Conservation (phyloP, 257 asterid genomes). For the Anisodus acutangulus region DNA sequence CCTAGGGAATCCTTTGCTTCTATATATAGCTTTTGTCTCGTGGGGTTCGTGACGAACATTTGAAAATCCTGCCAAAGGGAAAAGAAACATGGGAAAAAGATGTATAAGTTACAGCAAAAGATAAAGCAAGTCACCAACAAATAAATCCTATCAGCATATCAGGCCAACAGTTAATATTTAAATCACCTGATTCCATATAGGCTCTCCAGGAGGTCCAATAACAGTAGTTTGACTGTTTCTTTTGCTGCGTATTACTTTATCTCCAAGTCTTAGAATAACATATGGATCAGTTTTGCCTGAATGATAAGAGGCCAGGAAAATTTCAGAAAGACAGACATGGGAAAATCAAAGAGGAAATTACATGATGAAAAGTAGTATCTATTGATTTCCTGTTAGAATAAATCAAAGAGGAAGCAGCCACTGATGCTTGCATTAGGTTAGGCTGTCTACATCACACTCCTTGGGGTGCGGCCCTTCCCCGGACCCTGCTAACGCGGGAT, state of each 20-base stretch:
- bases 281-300: constrained; percentile 98
- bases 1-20: constrained; percentile 94
- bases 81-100: constrained; percentile 33
- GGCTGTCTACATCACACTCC: too few species aligned
- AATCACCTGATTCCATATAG: constrained; percentile 97
- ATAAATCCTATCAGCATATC: not conserved
- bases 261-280: constrained; percentile 80
- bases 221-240: constrained; percentile 94
- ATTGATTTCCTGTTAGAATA: too few species aligned
- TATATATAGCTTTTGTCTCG: constrained; percentile 66
- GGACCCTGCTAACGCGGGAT: too few species aligned
- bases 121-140: not conserved
- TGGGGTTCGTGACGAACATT: constrained; percentile 83
- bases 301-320: constrained; percentile 31
- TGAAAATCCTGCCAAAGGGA: constrained; percentile 73
- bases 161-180: not conserved
- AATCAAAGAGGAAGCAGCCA: too few species aligned
- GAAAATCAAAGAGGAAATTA: constrained; percentile 21
- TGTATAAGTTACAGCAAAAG: constrained; percentile 22
- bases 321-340: not conserved
- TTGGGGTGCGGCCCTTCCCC: too few species aligned
- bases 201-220: constrained; percentile 97
- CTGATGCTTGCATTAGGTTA: too few species aligned
- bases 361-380: not conserved
- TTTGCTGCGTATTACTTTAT: constrained; percentile 92